Conservation (phyloP, 345 rosid genomes). For the Trapa bicornis region DNA sequence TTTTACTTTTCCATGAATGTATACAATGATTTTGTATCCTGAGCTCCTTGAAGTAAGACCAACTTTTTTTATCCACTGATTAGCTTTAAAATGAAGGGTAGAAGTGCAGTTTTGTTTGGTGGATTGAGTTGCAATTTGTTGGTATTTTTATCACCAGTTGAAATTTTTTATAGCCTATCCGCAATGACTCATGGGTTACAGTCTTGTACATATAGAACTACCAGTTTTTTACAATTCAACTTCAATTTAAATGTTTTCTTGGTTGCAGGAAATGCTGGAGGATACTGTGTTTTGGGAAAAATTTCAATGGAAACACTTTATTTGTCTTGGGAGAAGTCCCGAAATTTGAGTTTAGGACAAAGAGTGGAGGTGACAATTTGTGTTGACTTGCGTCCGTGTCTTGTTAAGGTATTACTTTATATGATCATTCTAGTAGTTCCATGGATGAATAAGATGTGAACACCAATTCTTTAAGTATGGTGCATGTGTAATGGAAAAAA, state of each 20-base stretch:
- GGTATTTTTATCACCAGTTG: neutral
- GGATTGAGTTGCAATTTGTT: neutral
- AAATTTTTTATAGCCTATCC: too few relatives aligned
- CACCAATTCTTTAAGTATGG: neutral
- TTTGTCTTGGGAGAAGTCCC: conserved; percentile 66
- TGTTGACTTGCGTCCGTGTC: conserved; percentile 65
- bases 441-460: neutral
- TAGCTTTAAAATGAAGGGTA: neutral
- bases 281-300: conserved; percentile 71
- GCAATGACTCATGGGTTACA: neutral
- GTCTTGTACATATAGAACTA: neutral
- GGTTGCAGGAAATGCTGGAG: conserved; percentile 60
- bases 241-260: neutral
- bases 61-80: neutral
- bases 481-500: neutral
- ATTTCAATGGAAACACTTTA: conserved; percentile 62
- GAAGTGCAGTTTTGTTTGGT: neutral
- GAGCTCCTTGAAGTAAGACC: neutral
- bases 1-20: neutral
- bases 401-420: conserved; percentile 56
- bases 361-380: conserved; percentile 52
- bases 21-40: neutral
- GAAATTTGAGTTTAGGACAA: conserved; percentile 72
- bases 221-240: neutral
- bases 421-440: neutral